Evolutionary conservation across 176 grass and related monocot species (phyloP).

Genomic region (Elaeis guineensis): DNA sequence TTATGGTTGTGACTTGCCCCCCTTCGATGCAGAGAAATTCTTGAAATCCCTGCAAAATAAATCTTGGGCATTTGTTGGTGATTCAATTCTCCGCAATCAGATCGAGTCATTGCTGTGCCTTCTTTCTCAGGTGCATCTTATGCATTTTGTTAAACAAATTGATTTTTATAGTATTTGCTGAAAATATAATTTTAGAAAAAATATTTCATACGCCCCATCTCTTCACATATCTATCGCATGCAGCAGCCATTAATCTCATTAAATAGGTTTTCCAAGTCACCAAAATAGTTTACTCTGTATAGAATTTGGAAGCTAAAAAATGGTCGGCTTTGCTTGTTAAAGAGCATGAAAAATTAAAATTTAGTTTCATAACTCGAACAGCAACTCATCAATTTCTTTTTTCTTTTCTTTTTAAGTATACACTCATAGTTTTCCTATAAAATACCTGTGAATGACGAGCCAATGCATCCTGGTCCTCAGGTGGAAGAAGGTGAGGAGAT

Average conservation of each 20-base stretch:
- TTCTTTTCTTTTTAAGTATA: not conserved
- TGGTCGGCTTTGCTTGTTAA: not conserved
- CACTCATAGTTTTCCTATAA: not conserved
- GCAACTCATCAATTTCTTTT: not conserved
- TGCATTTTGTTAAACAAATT: not conserved
- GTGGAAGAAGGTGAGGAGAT: slow-evolving; percentile 7
- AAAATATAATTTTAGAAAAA: no score
- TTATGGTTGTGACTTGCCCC: slow-evolving; percentile 6
- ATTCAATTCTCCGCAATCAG: slow-evolving; percentile 20
- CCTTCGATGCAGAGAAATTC: not conserved
- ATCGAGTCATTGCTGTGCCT: slow-evolving; percentile 19
- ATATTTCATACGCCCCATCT: not conserved
- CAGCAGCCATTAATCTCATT: not conserved
- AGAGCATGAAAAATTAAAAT: not conserved
- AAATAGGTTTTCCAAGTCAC: not conserved
- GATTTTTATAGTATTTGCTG: no score
- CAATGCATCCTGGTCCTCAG: not conserved
- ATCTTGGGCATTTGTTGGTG: slow-evolving; percentile 9
- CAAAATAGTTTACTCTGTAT: not conserved
- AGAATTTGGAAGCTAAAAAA: not conserved
- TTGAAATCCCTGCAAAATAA: slow-evolving; percentile 3
- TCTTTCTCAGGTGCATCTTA: slow-evolving; percentile 9
- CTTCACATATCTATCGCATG: not conserved
- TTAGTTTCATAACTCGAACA: not conserved
- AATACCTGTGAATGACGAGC: not conserved